Evolutionary conservation across 805 yeast species (phyloP).

Genomic region (Metschnikowia picachoensis): DNA sequence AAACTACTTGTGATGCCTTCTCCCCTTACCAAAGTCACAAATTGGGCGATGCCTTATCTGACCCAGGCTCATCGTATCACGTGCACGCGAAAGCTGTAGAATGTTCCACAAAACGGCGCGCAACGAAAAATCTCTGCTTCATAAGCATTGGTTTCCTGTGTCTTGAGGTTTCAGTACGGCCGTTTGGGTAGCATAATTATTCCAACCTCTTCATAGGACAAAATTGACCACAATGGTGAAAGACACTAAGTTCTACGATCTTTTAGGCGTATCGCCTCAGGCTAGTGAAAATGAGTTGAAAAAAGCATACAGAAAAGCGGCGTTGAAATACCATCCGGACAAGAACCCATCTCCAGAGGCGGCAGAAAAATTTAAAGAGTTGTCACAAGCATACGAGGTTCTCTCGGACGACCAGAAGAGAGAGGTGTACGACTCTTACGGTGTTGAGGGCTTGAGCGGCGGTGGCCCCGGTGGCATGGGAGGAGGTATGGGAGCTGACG

Average conservation of each 20-base stretch:
- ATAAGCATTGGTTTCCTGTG: constrained; percentile 6
- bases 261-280: constrained; percentile 64
- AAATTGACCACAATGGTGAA: constrained; percentile 60
- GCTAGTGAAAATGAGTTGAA: constrained; percentile 71
- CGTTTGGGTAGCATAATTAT: constrained; percentile 5
- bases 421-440: constrained; percentile 81
- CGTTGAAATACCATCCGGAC: constrained; percentile 80
- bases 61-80: constrained; percentile 12
- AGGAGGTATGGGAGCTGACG: constrained; percentile 64
- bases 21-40: background rate
- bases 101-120: constrained; percentile 18
- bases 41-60: background rate
- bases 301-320: constrained; percentile 79
- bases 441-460: constrained; percentile 83
- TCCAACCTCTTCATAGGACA: background rate
- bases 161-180: constrained; percentile 1
- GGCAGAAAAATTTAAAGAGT: constrained; percentile 91
- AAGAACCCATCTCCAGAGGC: constrained; percentile 69
- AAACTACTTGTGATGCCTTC: background rate
- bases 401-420: constrained; percentile 85
- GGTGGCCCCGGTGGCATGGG: constrained; percentile 39
- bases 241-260: constrained; percentile 74
- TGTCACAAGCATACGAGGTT: constrained; percentile 85
- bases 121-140: constrained; percentile 17
- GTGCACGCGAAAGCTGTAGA: constrained; percentile 21